These are phyloP conservation scores for Diaporthe citriasiana DNA, from an alignment of 2,329 filamentous ascomycete species.

Conservation along the genomic window DNA sequence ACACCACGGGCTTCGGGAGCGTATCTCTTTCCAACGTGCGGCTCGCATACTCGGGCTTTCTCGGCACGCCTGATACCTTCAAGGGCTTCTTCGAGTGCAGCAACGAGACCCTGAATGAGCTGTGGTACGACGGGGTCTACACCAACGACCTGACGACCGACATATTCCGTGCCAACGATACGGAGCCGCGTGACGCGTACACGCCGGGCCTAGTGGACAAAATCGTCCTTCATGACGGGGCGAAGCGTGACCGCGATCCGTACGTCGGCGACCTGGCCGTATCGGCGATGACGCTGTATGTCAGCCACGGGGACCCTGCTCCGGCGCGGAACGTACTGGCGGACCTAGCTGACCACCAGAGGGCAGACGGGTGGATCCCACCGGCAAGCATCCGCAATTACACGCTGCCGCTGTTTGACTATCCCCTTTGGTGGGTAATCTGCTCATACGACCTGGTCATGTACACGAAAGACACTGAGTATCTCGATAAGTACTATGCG, in stretches of 20 bases:
- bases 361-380: constrained; percentile 66
- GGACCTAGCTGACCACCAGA: constrained; percentile 64
- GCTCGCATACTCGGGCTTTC: constrained; percentile 60
- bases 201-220: constrained; percentile 61
- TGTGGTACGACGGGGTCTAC: constrained; percentile 68
- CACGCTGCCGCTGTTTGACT: constrained; percentile 63
- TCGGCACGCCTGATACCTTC: constrained; percentile 63
- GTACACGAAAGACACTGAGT: constrained; percentile 62
- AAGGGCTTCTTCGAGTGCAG: constrained; percentile 67
- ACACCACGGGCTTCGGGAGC: constrained; percentile 58
- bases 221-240: constrained; percentile 63
- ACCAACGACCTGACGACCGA: constrained; percentile 65
- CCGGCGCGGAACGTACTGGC: constrained; percentile 62
- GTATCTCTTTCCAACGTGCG: constrained; percentile 59
- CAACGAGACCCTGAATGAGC: constrained; percentile 62
- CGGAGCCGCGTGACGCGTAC: constrained; percentile 61
- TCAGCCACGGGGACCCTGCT: constrained; percentile 59
- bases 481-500: constrained; percentile 57
- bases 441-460: constrained; percentile 63
- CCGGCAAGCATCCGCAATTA: constrained; percentile 66
- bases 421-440: constrained; percentile 67
- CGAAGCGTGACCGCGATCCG: constrained; percentile 66
- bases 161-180: constrained; percentile 61
- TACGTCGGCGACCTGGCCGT: constrained; percentile 68
- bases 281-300: constrained; percentile 61